Conservation (phyloP, 805 yeast species). For the Cyberlindnera americana region DNA sequence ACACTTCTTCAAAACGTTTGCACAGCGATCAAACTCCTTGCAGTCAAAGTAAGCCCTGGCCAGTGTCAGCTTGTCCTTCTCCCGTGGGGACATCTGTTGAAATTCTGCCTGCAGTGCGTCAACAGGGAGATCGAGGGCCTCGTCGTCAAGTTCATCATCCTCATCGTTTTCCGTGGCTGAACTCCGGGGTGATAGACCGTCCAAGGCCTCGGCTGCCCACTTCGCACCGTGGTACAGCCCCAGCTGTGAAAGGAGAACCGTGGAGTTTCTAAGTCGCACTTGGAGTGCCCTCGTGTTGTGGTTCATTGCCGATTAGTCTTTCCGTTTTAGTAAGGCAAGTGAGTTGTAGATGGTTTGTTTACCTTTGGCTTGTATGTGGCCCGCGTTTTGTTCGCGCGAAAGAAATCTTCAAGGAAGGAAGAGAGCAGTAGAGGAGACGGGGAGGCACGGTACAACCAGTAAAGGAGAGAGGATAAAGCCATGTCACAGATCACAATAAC, state of each 20-base stretch:
- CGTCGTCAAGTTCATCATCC: slow-evolving; percentile 19
- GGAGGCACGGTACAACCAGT: too few relatives aligned
- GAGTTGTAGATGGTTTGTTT: too few relatives aligned
- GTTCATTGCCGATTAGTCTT: background rate
- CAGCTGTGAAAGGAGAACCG: slow-evolving; percentile 45
- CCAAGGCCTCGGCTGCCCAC: slow-evolving; percentile 81
- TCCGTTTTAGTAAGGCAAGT: too few relatives aligned
- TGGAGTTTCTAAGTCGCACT: slow-evolving; percentile 33
- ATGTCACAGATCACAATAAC: background rate
- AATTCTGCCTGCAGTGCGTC: slow-evolving; percentile 2
- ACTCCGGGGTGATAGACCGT: slow-evolving; percentile 48
- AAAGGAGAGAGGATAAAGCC: background rate
- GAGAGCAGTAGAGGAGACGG: too few relatives aligned
- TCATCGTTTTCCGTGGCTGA: background rate
- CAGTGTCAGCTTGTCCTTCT: slow-evolving; percentile 46
- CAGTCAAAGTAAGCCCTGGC: slow-evolving; percentile 76
- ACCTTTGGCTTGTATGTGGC: too few relatives aligned
- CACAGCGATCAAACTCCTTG: slow-evolving; percentile 81
- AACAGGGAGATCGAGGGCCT: slow-evolving; percentile 7
- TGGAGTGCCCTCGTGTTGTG: slow-evolving; percentile 3
- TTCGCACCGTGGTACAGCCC: slow-evolving; percentile 69
- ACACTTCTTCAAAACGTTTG: slow-evolving; percentile 51
- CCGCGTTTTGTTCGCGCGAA: too few relatives aligned
- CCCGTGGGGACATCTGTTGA: slow-evolving; percentile 23
- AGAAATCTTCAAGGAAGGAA: too few relatives aligned